Conservation (phyloP, 2,329 filamentous ascomycete species). For the Dichotomopilus funicola region DNA sequence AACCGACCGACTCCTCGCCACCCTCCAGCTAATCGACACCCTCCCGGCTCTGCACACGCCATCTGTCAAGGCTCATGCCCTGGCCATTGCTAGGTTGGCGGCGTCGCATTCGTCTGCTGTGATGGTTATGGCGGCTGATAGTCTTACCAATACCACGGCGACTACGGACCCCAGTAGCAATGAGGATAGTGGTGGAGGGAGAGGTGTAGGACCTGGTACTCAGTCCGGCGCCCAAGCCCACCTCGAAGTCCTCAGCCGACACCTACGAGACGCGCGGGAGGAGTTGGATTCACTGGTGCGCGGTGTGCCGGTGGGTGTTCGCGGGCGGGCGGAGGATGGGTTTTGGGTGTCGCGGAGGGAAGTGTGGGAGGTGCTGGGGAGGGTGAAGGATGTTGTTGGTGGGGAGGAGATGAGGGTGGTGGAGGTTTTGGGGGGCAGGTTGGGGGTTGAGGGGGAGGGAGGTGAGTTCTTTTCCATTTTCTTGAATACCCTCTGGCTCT, state of each 20-base stretch:
- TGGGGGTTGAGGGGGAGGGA: background rate
- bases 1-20: constrained; percentile 3
- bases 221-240: too few relatives aligned
- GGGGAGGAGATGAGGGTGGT: constrained; percentile 2
- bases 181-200: too few relatives aligned
- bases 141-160: background rate
- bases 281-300: constrained; percentile 1
- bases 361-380: background rate
- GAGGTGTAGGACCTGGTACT: too few relatives aligned
- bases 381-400: constrained; percentile 1
- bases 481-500: background rate
- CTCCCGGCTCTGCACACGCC: constrained; percentile 9
- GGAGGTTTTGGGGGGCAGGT: background rate
- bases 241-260: too few relatives aligned
- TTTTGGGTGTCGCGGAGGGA: background rate
- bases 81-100: constrained; percentile 1
- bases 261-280: background rate
- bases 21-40: constrained; percentile 1
- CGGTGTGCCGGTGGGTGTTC: constrained; percentile 6
- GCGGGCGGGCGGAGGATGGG: constrained; percentile 7
- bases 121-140: constrained; percentile 14
- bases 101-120: constrained; percentile 1
- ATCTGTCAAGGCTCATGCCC: background rate
- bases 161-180: too few relatives aligned
- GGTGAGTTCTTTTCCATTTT: background rate